Evolutionary conservation across 2,329 filamentous ascomycete species (phyloP).

Genomic region (Colletotrichum truncatum): DNA sequence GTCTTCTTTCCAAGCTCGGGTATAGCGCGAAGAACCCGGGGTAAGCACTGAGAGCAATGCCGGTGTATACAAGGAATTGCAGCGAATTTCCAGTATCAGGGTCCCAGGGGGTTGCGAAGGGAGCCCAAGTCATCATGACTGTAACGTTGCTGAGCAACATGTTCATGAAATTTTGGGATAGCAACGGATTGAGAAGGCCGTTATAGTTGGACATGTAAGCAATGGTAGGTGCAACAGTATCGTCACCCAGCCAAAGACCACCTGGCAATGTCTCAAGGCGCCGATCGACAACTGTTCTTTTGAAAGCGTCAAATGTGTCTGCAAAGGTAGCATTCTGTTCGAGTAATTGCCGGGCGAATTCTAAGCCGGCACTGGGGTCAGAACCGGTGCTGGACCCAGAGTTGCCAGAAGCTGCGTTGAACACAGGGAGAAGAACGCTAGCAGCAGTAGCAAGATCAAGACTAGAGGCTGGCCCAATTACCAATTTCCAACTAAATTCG

Average conservation of each 20-base stretch:
- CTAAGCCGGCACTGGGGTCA: slow-evolving; percentile 32
- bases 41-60: slow-evolving; percentile 79
- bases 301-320: slow-evolving; percentile 74
- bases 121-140: slow-evolving; percentile 76
- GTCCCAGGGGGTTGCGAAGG: slow-evolving; percentile 79
- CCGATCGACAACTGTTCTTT: slow-evolving; percentile 67
- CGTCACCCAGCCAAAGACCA: slow-evolving; percentile 80
- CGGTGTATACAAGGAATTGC: slow-evolving; percentile 84
- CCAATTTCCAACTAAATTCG: slow-evolving; percentile 43
- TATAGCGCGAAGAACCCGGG: slow-evolving; percentile 91
- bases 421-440: slow-evolving; percentile 47
- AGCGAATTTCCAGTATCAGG: slow-evolving; percentile 76
- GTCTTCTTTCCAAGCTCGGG: slow-evolving; percentile 82
- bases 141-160: slow-evolving; percentile 72
- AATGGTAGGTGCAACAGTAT: slow-evolving; percentile 68
- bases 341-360: slow-evolving; percentile 5
- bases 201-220: slow-evolving; percentile 75
- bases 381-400: slow-evolving; percentile 31
- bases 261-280: slow-evolving; percentile 78
- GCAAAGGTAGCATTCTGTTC: slow-evolving; percentile 47
- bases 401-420: slow-evolving; percentile 37
- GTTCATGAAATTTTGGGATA: slow-evolving; percentile 72
- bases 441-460: slow-evolving; percentile 23
- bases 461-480: slow-evolving; percentile 51
- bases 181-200: slow-evolving; percentile 63